Base-by-base conservation (phyloP, 768 basidiomycete genomes). In the Trametes cinnabarina region DNA sequence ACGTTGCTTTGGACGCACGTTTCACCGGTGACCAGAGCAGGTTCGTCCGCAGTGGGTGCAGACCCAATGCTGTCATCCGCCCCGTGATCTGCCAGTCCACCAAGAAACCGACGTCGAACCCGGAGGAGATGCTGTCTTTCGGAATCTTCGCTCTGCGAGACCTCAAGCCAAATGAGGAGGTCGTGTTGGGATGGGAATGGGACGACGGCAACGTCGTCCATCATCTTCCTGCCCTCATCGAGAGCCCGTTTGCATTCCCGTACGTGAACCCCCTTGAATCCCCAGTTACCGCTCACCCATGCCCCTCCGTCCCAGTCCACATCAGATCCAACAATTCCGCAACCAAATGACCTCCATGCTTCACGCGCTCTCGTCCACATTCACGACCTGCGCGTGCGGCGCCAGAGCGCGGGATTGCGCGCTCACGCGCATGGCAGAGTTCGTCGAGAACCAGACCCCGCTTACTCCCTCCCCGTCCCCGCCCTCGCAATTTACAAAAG, bases 121-220 rank as follows among this genome's bases (percentile, higher is more conserved):
- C 63, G 17, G 64, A 63, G 8, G 73, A 75, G 12, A 71, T 76
- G 2, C 72, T 94, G 1, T 74, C 79, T 0, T 95, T 97, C 67
- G 93, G 85, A 0, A 76, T 97, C 0, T 95, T 94, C 62, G 90
- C 94, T 1, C 72, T 86, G 17, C 73, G 84, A 11, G 88, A 91
- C 60, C 78, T 98, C 62, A 81, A 80, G 53, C 82, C 82, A 32
- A 80, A 88, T 47, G 93, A 94, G 62, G 95, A 98, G 73, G 82
- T 98, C 19, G 84, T 94, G 0, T 73, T 98, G 0, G 90, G 89
- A 0, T 98, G 95, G 94, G 94, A 97, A 69, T 98, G 95, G 95
- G 94, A 98, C 65, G 95, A 98, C 66, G 85, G 85, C 2, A 90
- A 92, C 67, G 85, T 87, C 0, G 82, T 95, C 0, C 94, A 96